Conservation (phyloP, 768 basidiomycete species). For the Boletus vermiculosoides region DNA sequence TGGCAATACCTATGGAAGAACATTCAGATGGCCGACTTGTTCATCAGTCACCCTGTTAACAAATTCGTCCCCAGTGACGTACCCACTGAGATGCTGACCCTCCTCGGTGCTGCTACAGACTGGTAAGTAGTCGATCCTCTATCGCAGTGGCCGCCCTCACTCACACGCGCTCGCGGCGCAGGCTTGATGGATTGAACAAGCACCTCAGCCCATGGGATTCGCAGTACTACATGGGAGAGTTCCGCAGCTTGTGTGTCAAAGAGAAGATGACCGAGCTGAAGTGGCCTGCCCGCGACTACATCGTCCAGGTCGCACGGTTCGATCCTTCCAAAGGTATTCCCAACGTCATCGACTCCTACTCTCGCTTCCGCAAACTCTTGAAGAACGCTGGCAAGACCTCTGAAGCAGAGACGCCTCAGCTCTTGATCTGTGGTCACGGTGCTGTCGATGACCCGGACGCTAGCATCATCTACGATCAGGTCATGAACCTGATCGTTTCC, state of each 20-base stretch:
- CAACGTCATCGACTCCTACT: conserved; percentile 84
- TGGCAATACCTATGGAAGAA: conserved; percentile 97
- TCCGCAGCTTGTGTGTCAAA: conserved; percentile 70
- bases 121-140: conserved; percentile 50
- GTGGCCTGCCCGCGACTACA: conserved; percentile 82
- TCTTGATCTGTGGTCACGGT: conserved; percentile 86
- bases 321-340: conserved; percentile 87
- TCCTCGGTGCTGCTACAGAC: conserved; percentile 83
- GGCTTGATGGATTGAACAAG: conserved; percentile 96
- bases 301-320: conserved; percentile 92
- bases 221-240: conserved; percentile 89
- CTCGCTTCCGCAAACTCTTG: conserved; percentile 73
- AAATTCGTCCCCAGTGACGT: conserved; percentile 92
- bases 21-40: conserved; percentile 85
- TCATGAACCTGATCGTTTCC: conserved; percentile 57
- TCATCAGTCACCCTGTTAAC: conserved; percentile 92
- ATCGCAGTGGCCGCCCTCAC: conserved; percentile 3
- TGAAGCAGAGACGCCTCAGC: conserved; percentile 61
- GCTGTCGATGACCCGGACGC: conserved; percentile 96
- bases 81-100: conserved; percentile 62
- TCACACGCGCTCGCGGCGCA: conserved; percentile 24
- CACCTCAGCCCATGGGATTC: conserved; percentile 76
- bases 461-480: conserved; percentile 84
- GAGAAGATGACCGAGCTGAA: conserved; percentile 79
- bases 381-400: conserved; percentile 42